These are phyloP conservation scores for Candida ovalis DNA, from an alignment of 805 yeast species.

Conservation along the genomic window DNA sequence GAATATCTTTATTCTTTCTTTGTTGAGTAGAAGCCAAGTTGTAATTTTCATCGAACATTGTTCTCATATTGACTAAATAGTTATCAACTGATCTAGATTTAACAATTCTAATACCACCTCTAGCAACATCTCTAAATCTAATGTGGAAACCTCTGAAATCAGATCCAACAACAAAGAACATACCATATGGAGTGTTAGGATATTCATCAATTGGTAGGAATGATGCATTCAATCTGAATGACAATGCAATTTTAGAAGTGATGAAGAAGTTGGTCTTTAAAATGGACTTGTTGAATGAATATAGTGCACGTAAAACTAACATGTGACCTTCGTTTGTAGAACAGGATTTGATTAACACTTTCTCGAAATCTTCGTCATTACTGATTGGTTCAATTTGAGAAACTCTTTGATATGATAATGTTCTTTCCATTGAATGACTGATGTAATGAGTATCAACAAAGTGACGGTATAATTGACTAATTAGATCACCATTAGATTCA, in stretches of 20 bases:
- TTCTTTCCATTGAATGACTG: constrained; percentile 63
- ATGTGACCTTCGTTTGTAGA: constrained; percentile 79
- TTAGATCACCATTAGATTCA: constrained; percentile 61
- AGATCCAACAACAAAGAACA: constrained; percentile 93
- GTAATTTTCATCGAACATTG: constrained; percentile 93
- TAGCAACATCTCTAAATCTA: constrained; percentile 92
- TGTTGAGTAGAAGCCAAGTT: constrained; percentile 95
- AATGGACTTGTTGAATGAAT: constrained; percentile 78
- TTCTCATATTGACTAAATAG: constrained; percentile 78
- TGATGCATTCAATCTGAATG: constrained; percentile 84
- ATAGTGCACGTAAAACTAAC: constrained; percentile 76
- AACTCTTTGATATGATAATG: constrained; percentile 83
- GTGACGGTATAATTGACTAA: constrained; percentile 80
- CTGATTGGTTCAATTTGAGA: constrained; percentile 73
- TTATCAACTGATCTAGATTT: constrained; percentile 82
- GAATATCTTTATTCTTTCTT: constrained; percentile 94
- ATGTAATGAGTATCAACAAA: constrained; percentile 90
- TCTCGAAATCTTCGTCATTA: constrained; percentile 69
- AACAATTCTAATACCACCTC: constrained; percentile 97
- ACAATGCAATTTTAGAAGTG: constrained; percentile 90
- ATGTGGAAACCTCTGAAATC: constrained; percentile 98
- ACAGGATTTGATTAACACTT: constrained; percentile 60
- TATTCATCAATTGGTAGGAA: constrained; percentile 84
- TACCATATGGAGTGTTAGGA: constrained; percentile 90
- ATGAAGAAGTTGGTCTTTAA: constrained; percentile 92